Evolutionary conservation across 257 asterid species (phyloP), one percentile per base, ranked within the genome.

Genomic region (Vinca minor): DNA sequence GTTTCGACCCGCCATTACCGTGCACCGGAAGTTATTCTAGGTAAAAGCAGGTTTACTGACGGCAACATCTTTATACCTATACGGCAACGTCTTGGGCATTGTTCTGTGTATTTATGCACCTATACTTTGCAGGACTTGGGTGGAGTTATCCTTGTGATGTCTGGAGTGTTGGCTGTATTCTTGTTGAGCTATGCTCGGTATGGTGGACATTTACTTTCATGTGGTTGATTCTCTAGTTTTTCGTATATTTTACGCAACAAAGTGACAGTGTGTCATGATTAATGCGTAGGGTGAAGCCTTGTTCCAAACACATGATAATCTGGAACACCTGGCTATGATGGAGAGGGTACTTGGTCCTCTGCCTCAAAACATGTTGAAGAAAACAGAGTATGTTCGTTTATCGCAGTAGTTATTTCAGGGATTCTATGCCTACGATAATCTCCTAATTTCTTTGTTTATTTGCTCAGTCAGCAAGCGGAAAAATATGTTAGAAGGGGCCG

Each of bases 241-340:
- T n/a, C n/a, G n/a, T n/a, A n/a, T n/a, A n/a, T n/a, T n/a, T n/a
- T 38, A 38, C 8, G 4, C 1, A 23, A 25, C 41, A 0, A 17
- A 55, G 36, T 28, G 34, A 29, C 31, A 18, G 0, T 54, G 17
- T 53, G 36, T 4, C 8, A 21, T 23, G 35, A 8, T 61, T 26
- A 15, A 25, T 62, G 10, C 1, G 1, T 59, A 91, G 97, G 98
- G 98, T 10, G 95, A 81, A 72, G 96, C 96, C 2, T 70, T 91
- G 64, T 91, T 88, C 71, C 96, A 88, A 71, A 91, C 98, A 3
- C 98, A 91, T 31, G 98, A 91, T 69, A 88, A 88, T 66, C 75
- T 91, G 59, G 96, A 91, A 67, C 98, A 91, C 81, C 96, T 91
- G 34, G 96, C 98, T 5, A 91, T 91, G 98, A 91, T 88, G 98